Base-by-base conservation (phyloP, 2,329 filamentous ascomycete genomes). In the Chaetomiaceae sp. region DNA sequence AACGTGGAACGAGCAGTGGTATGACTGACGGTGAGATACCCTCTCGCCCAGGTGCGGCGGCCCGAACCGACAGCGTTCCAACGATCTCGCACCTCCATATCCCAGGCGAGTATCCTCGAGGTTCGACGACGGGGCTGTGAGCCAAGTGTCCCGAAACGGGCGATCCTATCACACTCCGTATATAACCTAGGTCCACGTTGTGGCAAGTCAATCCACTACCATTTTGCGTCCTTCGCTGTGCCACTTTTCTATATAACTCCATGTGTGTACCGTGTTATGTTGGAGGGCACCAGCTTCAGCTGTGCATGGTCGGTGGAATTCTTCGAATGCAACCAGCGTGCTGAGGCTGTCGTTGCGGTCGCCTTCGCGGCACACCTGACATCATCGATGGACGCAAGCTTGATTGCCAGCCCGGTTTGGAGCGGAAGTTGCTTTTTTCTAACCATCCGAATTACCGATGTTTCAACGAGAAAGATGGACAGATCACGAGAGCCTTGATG, bases 1-100 rank as follows among this genome's bases (percentile, higher is more conserved):
- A 14, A 25, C 10, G 36, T 11, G 34, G 33, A 20, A 14, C 25
- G 32, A 48, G 30, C 32, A 48, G 44, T 16, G 37, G 25, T 16
- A 48, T 23, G 2, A 18, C 13, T 13, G 42, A 32, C 33, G 25
- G 37, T 10, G 54, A 43, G 36, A 21, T 37, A 7, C 4, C 41
- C 2, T 18, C 27, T 5, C 56, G 59, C 11, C 58, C 62, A 7
- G 48, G 30, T 5, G 53, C 40, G 8, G 41, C 50, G 11, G 40
- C 34, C 63, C 70, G 73, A 44, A 70, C 67, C 13, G 70, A 74
- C 42, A 75, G 77, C 58, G 72, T 75, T 6, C 74, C 76, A 11
- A 80, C 78, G 25, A 80, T 87, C 40, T 83, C 82, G 50, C 78
- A 85, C 63, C 69, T 89, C 46, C 84, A 87, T 63, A 78, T 90